A percentile compares a stretch with the other conserved stretches of the same genome.
phyloP scores from a whole-genome alignment of 805 yeast species.

The Saccharomycodes ludwigii region DNA sequence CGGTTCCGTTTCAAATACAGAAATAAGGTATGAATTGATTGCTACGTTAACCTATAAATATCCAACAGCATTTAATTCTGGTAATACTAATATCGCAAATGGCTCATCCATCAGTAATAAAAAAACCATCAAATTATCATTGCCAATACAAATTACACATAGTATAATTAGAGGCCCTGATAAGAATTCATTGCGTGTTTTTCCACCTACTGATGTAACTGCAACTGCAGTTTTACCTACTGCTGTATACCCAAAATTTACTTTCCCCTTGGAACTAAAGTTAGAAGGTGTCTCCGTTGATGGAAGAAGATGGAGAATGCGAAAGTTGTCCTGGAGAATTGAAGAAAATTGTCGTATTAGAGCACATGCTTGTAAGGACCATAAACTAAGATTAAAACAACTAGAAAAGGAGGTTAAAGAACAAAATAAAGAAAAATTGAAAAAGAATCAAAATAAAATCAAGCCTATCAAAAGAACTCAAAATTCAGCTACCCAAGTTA shows the following conservation, averaged over 20 bases:
- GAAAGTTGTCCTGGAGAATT: conserved; percentile 77
- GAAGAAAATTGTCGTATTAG: conserved; percentile 68
- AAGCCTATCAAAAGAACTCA: conserved; percentile 3
- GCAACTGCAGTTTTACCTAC: conserved; percentile 83
- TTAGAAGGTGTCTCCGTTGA: conserved; percentile 56
- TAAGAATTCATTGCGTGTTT: conserved; percentile 74
- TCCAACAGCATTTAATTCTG: conserved; percentile 9
- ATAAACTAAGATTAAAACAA: conserved; percentile 34
- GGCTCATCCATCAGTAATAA: conserved; percentile 16
- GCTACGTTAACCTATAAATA: conserved; percentile 41
- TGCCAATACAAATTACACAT: conserved; percentile 66
- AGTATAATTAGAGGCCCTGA: conserved; percentile 75
- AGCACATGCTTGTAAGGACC: conserved; percentile 45
- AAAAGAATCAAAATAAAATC: conserved; percentile 15
- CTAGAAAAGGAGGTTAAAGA: conserved; percentile 16
- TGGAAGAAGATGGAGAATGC: conserved; percentile 78
- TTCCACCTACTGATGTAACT: conserved; percentile 89
- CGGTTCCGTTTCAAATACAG: conserved; percentile 38
- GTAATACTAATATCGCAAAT: conserved; percentile 9
- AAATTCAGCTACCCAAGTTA: not conserved
- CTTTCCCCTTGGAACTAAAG: conserved; percentile 71
- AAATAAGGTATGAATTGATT: conserved; percentile 63
- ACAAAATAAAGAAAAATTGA: conserved; percentile 29
- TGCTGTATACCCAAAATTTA: conserved; percentile 77
- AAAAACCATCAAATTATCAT: conserved; percentile 29